phyloP scores from a whole-genome alignment of 2,329 filamentous ascomycete genomes.

The Neobulgaria alba region DNA sequence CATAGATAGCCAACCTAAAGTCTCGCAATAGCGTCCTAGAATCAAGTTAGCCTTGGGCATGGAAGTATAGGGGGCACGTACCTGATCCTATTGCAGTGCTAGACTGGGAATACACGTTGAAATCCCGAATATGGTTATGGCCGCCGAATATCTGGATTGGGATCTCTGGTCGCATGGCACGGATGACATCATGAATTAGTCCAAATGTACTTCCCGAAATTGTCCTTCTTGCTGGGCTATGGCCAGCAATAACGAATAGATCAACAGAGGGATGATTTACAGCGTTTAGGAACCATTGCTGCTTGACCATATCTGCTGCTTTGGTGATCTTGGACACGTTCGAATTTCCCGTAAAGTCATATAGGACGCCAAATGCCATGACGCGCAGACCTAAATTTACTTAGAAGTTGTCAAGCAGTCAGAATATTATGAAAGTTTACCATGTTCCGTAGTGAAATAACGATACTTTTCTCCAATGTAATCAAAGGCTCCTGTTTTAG shows the following conservation, averaged over 20 bases:
- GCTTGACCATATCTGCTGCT: constrained; percentile 69
- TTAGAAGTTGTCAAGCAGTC: too few relatives aligned
- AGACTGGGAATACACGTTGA: constrained; percentile 65
- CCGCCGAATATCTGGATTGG: constrained; percentile 87
- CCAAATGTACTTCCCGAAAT: constrained; percentile 61
- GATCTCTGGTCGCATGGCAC: constrained; percentile 62
- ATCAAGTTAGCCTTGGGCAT: too few relatives aligned
- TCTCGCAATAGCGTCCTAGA: constrained; percentile 70
- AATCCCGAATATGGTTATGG: constrained; percentile 80
- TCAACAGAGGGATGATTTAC: constrained; percentile 69
- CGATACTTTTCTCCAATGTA: constrained; percentile 74
- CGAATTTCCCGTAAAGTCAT: constrained; percentile 81
- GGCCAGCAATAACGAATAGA: constrained; percentile 75
- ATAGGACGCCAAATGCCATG: constrained; percentile 67
- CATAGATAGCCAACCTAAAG: constrained; percentile 84
- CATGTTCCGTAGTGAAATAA: constrained; percentile 83
- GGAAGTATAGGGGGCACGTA: not conserved
- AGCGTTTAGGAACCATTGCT: constrained; percentile 72
- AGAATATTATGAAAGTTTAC: constrained; percentile 38
- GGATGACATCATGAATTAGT: constrained; percentile 66
- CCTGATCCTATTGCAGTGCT: constrained; percentile 77
- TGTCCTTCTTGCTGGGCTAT: constrained; percentile 59
- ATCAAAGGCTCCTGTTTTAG: constrained; percentile 56
- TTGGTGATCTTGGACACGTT: constrained; percentile 79
- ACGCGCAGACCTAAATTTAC: constrained; percentile 20